A percentile compares a stretch with the other conserved stretches of the same genome.
phyloP scores from a whole-genome alignment of 2,329 filamentous ascomycete genomes.

The Monilinia fructigena region DNA sequence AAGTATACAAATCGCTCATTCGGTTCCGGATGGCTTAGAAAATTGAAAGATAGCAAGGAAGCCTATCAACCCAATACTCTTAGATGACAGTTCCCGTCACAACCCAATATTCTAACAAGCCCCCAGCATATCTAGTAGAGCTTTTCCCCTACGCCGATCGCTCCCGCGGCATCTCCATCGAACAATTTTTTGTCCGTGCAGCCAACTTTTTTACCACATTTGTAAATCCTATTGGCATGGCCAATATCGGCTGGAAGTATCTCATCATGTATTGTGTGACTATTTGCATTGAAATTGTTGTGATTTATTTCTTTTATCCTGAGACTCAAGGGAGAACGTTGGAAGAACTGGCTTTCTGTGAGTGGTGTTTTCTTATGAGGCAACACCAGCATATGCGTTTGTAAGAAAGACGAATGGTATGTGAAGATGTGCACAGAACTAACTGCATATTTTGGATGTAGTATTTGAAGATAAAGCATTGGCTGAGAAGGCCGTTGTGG shows the following conservation, averaged over 20 bases:
- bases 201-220: constrained; percentile 42
- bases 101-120: background rate
- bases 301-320: constrained; percentile 47
- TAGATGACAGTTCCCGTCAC: too few species aligned
- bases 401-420: background rate
- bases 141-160: constrained; percentile 54
- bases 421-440: background rate
- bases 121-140: constrained; percentile 54
- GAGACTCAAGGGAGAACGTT: constrained; percentile 46
- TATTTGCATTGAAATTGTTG: constrained; percentile 44
- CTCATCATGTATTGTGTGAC: constrained; percentile 46
- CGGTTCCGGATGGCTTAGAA: too few species aligned
- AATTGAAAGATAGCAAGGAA: too few species aligned
- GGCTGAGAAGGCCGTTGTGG: constrained; percentile 40
- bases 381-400: too few species aligned
- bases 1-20: too few species aligned
- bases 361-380: constrained; percentile 26
- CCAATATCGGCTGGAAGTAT: constrained; percentile 31
- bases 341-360: constrained; percentile 47
- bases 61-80: too few species aligned
- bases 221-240: constrained; percentile 47
- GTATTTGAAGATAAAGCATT: constrained; percentile 43
- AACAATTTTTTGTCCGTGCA: constrained; percentile 41
- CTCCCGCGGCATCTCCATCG: constrained; percentile 33
- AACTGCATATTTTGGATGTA: constrained; percentile 21